These are phyloP conservation scores for Murraya paniculata DNA, from an alignment of 345 rosid genomes.

Conservation along the genomic window DNA sequence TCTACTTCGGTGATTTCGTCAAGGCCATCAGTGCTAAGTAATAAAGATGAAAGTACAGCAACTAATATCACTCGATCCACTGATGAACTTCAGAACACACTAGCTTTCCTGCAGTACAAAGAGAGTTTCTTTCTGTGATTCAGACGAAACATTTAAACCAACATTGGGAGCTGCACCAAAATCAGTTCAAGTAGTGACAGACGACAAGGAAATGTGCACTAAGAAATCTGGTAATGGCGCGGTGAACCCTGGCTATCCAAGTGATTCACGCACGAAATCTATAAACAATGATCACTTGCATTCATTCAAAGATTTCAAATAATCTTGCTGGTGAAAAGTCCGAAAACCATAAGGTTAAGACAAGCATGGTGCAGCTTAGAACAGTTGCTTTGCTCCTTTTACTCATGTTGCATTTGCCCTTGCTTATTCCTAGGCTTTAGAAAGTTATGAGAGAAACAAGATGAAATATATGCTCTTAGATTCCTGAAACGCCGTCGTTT, in stretches of 20 bases:
- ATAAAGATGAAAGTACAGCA: background rate
- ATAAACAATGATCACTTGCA: background rate
- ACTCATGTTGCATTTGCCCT: background rate
- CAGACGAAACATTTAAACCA: slow-evolving; percentile 7
- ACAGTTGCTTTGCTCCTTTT: background rate
- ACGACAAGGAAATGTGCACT: background rate
- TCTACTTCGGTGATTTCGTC: slow-evolving; percentile 23
- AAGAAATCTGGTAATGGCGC: background rate
- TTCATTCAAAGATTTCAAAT: slow-evolving; percentile 7
- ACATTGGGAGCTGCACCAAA: background rate
- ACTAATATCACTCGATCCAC: background rate
- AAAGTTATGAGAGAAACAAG: no score
- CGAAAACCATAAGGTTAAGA: background rate
- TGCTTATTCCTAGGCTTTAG: no score
- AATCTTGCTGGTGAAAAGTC: background rate
- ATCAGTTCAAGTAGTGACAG: background rate
- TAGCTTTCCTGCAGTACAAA: background rate
- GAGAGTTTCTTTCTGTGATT: slow-evolving; percentile 35
- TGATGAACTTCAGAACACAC: slow-evolving; percentile 1
- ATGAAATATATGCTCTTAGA: no score
- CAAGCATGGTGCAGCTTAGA: background rate
- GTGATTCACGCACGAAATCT: background rate
- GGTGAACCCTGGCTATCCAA: background rate
- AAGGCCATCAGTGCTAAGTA: slow-evolving; percentile 5
- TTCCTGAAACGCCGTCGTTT: no score